phyloP scores from a whole-genome alignment of 2,329 filamentous ascomycete species.

The Trichoderma gracile region DNA sequence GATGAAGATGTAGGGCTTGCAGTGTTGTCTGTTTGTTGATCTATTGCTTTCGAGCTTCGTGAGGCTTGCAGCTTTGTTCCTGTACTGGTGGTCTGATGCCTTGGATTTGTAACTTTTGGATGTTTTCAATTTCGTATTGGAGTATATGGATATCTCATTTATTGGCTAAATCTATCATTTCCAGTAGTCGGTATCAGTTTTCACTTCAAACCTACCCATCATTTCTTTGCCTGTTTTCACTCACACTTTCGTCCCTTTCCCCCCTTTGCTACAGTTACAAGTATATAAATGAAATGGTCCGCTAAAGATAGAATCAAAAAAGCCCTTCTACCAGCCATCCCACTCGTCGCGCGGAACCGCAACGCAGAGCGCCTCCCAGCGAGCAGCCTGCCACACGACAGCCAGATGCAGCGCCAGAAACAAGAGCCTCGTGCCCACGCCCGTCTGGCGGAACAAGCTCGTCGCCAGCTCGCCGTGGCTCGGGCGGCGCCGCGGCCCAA shows the following conservation, averaged over 20 bases:
- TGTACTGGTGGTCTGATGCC: too few relatives aligned
- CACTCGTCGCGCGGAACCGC: conserved; percentile 34
- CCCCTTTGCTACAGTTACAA: background rate
- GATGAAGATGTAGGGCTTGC: conserved; percentile 29
- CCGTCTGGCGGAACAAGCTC: conserved; percentile 32
- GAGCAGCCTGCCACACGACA: conserved; percentile 39
- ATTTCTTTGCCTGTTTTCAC: background rate
- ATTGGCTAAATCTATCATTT: background rate
- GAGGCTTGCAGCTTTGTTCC: too few relatives aligned
- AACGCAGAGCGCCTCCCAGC: conserved; percentile 40
- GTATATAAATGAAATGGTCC: background rate
- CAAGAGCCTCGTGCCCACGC: conserved; percentile 36
- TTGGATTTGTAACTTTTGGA: background rate
- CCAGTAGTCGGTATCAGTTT: background rate
- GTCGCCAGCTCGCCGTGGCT: conserved; percentile 28
- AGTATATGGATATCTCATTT: background rate
- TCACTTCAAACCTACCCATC: background rate
- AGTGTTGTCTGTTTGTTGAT: background rate
- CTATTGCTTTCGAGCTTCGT: too few relatives aligned
- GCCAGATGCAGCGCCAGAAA: conserved; percentile 40
- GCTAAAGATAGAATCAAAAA: background rate
- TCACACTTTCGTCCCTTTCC: background rate
- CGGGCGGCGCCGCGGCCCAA: conserved; percentile 13
- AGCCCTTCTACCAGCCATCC: conserved; percentile 34
- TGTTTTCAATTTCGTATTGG: background rate